Conservation (phyloP, 2,329 filamentous ascomycete species). For the Cladobotryum protrusum region DNA sequence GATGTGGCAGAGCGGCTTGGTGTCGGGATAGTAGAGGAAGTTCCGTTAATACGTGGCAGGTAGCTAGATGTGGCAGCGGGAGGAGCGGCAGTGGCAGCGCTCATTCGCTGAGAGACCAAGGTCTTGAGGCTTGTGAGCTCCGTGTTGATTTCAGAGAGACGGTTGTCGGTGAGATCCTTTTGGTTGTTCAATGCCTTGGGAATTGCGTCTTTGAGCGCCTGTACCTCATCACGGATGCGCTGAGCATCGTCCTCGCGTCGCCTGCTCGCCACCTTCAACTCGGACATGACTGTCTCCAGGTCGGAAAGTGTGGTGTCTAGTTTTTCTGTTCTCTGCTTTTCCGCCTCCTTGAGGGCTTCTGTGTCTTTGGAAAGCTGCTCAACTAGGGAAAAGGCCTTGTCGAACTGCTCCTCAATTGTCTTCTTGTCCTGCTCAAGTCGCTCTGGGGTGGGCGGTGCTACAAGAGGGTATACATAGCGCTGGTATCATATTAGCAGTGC, state of each 20-base stretch:
- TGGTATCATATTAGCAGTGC: slow-evolving; percentile 32
- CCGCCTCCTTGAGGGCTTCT: slow-evolving; percentile 75
- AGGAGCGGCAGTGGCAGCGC: slow-evolving; percentile 25
- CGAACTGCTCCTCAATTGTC: slow-evolving; percentile 86
- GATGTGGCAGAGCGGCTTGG: slow-evolving; percentile 5
- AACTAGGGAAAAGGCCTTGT: slow-evolving; percentile 81
- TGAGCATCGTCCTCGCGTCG: slow-evolving; percentile 83
- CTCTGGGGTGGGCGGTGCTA: slow-evolving; percentile 87
- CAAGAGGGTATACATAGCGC: slow-evolving; percentile 86
- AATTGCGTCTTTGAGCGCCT: slow-evolving; percentile 73
- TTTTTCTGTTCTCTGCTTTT: slow-evolving; percentile 75
- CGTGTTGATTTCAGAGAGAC: slow-evolving; percentile 75
- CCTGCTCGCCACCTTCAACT: slow-evolving; percentile 74
- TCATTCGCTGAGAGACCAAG: slow-evolving; percentile 63
- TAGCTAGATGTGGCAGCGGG: slow-evolving; percentile 18
- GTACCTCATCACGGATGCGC: slow-evolving; percentile 79
- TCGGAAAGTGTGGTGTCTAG: slow-evolving; percentile 77
- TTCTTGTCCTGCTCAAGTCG: slow-evolving; percentile 93
- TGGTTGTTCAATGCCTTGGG: slow-evolving; percentile 85
- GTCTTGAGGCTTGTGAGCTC: slow-evolving; percentile 93
- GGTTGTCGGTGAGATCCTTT: slow-evolving; percentile 73
- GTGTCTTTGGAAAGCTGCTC: slow-evolving; percentile 92
- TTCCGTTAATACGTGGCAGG: slow-evolving; percentile 19
- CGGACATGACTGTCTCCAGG: slow-evolving; percentile 73
- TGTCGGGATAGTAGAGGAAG: slow-evolving; percentile 11